A percentile compares a stretch with the other conserved stretches of the same genome.
Evolutionary conservation across 495 filamentous ascomycete genomes (phyloP).

Genomic region (Talaromyces ruber): DNA sequence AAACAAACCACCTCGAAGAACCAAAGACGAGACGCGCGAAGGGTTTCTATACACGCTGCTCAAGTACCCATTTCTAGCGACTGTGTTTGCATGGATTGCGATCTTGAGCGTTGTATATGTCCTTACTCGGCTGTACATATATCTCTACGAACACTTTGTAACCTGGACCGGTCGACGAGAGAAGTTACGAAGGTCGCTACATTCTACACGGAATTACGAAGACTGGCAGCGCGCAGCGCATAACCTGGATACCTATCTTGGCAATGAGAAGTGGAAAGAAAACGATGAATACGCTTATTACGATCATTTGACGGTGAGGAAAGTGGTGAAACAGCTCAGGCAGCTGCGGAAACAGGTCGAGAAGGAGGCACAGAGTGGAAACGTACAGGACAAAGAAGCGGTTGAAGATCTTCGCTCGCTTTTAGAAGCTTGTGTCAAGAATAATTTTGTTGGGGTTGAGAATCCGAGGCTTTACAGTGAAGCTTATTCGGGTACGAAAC

Average conservation of each 20-base stretch:
- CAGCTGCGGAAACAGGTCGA: conserved; percentile 50
- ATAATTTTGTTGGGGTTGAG: conserved; percentile 93
- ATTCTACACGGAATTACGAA: conserved; percentile 59
- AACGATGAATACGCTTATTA: conserved; percentile 92
- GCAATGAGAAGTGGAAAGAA: conserved; percentile 80
- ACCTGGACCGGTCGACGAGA: conserved; percentile 61
- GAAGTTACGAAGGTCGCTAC: conserved; percentile 58
- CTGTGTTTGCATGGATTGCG: conserved; percentile 72
- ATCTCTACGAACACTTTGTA: conserved; percentile 64
- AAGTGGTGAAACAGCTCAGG: conserved; percentile 66
- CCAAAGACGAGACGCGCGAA: conserved; percentile 87
- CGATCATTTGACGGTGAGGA: conserved; percentile 70
- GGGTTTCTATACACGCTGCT: conserved; percentile 80
- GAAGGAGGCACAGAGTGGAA: conserved; percentile 24
- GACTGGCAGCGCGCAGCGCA: conserved; percentile 77
- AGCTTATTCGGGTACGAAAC: conserved; percentile 93
- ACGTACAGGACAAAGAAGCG: conserved; percentile 22
- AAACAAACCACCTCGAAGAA: conserved; percentile 39
- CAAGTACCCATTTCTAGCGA: conserved; percentile 82
- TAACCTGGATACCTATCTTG: conserved; percentile 72
- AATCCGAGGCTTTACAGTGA: conserved; percentile 90
- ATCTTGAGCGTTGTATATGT: conserved; percentile 63
- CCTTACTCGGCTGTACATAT: conserved; percentile 80
- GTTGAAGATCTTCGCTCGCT: conserved; percentile 66
- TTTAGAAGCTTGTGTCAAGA: conserved; percentile 88